phyloP scores from a whole-genome alignment of 768 basidiomycete species.

The Lactarius pseudohatsudake region DNA sequence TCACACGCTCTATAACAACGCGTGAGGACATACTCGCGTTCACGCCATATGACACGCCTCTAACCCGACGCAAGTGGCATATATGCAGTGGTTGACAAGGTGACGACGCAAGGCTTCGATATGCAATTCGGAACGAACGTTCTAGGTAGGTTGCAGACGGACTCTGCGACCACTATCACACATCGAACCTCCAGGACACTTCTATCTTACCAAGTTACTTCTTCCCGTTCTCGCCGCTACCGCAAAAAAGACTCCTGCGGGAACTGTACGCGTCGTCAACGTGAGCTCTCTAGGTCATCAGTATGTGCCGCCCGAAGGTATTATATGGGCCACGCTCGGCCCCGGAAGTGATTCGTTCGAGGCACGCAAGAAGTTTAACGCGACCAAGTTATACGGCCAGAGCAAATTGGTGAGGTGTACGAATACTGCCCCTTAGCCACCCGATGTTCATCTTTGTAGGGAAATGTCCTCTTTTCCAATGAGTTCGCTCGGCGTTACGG shows the following conservation, averaged over 20 bases:
- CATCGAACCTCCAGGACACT: slow-evolving; percentile 34
- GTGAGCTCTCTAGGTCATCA: slow-evolving; percentile 33
- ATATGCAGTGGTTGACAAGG: slow-evolving; percentile 34
- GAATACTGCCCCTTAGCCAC: background rate
- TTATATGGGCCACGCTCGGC: slow-evolving; percentile 22
- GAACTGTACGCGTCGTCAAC: slow-evolving; percentile 35
- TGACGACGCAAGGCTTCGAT: slow-evolving; percentile 38
- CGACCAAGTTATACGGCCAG: slow-evolving; percentile 24
- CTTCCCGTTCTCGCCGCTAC: slow-evolving; percentile 36
- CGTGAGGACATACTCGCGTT: slow-evolving; percentile 25
- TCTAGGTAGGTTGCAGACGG: slow-evolving; percentile 27
- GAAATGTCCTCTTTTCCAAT: slow-evolving; percentile 44
- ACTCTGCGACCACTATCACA: background rate
- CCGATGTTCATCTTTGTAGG: slow-evolving; percentile 34
- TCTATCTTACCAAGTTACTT: slow-evolving; percentile 37
- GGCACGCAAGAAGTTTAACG: slow-evolving; percentile 20
- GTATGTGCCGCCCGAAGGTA: slow-evolving; percentile 32
- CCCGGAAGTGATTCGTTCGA: slow-evolving; percentile 7
- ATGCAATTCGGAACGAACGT: slow-evolving; percentile 40
- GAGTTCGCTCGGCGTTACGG: slow-evolving; percentile 46
- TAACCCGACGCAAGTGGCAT: slow-evolving; percentile 35
- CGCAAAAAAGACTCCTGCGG: slow-evolving; percentile 33
- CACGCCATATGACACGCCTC: background rate
- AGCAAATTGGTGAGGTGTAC: slow-evolving; percentile 24
- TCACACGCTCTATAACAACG: slow-evolving; percentile 40